Evolutionary conservation across 2,329 filamentous ascomycete species (phyloP).

Genomic region (Sphaerulina musiva): DNA sequence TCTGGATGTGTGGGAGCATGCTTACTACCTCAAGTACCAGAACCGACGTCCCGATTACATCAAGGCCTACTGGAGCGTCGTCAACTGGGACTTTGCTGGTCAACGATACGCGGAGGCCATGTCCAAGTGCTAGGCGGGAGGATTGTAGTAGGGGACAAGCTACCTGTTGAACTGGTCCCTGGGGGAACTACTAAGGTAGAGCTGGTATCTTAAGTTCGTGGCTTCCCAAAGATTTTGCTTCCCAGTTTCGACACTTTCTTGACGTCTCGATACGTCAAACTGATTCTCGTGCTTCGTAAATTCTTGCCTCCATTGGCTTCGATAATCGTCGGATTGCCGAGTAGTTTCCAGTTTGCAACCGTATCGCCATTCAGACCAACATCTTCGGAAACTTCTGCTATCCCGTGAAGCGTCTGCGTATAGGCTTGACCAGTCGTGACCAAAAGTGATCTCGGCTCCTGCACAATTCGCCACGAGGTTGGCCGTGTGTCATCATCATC

Average conservation of each 20-base stretch:
- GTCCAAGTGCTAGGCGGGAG: neutral
- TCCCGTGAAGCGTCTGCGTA: slow-evolving; percentile 66
- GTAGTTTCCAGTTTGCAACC: slow-evolving; percentile 62
- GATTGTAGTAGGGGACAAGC: neutral
- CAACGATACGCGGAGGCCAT: slow-evolving; percentile 18
- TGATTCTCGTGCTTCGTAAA: slow-evolving; percentile 56
- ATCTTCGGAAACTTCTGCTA: slow-evolving; percentile 60
- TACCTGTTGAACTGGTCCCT: too few species aligned
- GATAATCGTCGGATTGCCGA: slow-evolving; percentile 45
- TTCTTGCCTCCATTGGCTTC: slow-evolving; percentile 47
- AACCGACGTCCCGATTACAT: slow-evolving; percentile 71
- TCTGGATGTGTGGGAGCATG: slow-evolving; percentile 91
- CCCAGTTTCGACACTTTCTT: slow-evolving; percentile 70
- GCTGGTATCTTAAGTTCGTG: slow-evolving; percentile 1
- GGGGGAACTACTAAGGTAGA: neutral
- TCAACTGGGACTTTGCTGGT: slow-evolving; percentile 59
- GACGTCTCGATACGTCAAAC: slow-evolving; percentile 82
- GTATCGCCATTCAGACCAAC: slow-evolving; percentile 54
- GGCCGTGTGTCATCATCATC: slow-evolving; percentile 40
- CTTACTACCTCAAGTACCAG: slow-evolving; percentile 79
- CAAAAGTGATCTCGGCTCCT: slow-evolving; percentile 75
- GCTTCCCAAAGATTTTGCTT: slow-evolving; percentile 54
- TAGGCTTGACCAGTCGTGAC: slow-evolving; percentile 66
- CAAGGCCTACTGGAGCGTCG: slow-evolving; percentile 68
- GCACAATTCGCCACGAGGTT: slow-evolving; percentile 57